Percentiles rank a stretch among this genome's conserved stretches.
These are phyloP conservation scores for Hymenoscyphus albidus DNA, from an alignment of 2,329 filamentous ascomycete species.

Conservation along the genomic window DNA sequence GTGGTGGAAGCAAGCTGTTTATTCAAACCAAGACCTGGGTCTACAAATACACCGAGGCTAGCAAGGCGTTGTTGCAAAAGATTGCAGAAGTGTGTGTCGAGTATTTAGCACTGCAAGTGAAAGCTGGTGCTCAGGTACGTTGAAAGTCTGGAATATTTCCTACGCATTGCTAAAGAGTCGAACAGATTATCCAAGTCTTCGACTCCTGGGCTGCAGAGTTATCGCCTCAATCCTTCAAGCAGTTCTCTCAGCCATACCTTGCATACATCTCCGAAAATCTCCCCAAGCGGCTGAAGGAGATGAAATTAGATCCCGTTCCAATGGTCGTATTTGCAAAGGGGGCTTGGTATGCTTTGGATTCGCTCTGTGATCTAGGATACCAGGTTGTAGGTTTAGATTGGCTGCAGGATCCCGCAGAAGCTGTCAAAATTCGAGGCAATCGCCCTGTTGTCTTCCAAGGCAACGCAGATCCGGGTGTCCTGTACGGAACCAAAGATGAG, in stretches of 20 bases:
- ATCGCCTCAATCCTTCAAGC: slow-evolving; percentile 75
- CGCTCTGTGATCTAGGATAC: slow-evolving; percentile 83
- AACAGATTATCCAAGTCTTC: slow-evolving; percentile 85
- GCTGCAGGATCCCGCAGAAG: slow-evolving; percentile 84
- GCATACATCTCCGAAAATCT: slow-evolving; percentile 78
- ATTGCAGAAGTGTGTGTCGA: slow-evolving; percentile 94
- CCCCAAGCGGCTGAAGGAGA: slow-evolving; percentile 67
- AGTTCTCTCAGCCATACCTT: slow-evolving; percentile 84
- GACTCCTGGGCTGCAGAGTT: slow-evolving; percentile 98
- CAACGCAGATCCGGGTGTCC: slow-evolving; percentile 88
- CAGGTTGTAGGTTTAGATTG: slow-evolving; percentile 93
- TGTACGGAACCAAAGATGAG: slow-evolving; percentile 78
- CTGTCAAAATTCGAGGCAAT: slow-evolving; percentile 73
- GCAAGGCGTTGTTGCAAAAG: slow-evolving; percentile 79
- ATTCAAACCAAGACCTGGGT: slow-evolving; percentile 95
- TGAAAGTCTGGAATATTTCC: not conserved
- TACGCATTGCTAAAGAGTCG: not conserved
- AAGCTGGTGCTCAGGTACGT: slow-evolving; percentile 80
- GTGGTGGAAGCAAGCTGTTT: slow-evolving; percentile 93
- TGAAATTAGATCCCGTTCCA: slow-evolving; percentile 76
- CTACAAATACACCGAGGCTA: slow-evolving; percentile 78
- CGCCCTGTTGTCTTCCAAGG: slow-evolving; percentile 79
- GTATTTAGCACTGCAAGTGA: slow-evolving; percentile 86
- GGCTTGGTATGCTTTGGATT: slow-evolving; percentile 90
- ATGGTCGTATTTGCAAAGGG: slow-evolving; percentile 99